Conservation (phyloP, 2,329 filamentous ascomycete genomes). For the Nigrospora osmanthi region DNA sequence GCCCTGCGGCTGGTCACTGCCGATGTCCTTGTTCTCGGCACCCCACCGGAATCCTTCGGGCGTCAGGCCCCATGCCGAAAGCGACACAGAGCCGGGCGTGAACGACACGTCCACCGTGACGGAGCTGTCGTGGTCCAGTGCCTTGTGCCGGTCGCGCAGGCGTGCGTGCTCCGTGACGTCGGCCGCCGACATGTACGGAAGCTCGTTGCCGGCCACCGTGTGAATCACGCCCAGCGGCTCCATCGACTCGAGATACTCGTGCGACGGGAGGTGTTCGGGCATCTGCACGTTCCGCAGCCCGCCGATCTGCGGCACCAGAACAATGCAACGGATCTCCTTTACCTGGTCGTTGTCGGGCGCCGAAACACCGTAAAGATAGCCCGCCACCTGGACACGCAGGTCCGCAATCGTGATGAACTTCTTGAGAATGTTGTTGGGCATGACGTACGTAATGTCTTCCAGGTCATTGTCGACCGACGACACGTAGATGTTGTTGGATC, state of each 20-base stretch:
- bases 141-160: constrained; percentile 72
- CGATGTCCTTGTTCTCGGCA: constrained; percentile 86
- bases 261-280: constrained; percentile 81
- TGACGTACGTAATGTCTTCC: constrained; percentile 91
- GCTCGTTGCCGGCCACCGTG: constrained; percentile 88
- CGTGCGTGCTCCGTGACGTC: constrained; percentile 93
- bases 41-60: constrained; percentile 95
- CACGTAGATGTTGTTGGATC: constrained; percentile 98
- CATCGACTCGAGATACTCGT: constrained; percentile 78
- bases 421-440: constrained; percentile 98
- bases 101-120: constrained; percentile 94
- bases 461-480: constrained; percentile 89
- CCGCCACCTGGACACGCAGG: constrained; percentile 90
- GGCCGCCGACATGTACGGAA: constrained; percentile 89
- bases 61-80: constrained; percentile 88
- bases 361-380: constrained; percentile 88
- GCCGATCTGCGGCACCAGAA: constrained; percentile 95
- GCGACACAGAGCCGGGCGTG: constrained; percentile 90
- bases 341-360: constrained; percentile 92
- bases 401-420: constrained; percentile 97
- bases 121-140: constrained; percentile 81
- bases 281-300: constrained; percentile 87
- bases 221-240: constrained; percentile 94
- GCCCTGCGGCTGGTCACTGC: constrained; percentile 87
- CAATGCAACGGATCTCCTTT: constrained; percentile 94